Evolutionary conservation across 2,329 filamentous ascomycete species (phyloP).

Genomic region (Fusarium azukiicola): DNA sequence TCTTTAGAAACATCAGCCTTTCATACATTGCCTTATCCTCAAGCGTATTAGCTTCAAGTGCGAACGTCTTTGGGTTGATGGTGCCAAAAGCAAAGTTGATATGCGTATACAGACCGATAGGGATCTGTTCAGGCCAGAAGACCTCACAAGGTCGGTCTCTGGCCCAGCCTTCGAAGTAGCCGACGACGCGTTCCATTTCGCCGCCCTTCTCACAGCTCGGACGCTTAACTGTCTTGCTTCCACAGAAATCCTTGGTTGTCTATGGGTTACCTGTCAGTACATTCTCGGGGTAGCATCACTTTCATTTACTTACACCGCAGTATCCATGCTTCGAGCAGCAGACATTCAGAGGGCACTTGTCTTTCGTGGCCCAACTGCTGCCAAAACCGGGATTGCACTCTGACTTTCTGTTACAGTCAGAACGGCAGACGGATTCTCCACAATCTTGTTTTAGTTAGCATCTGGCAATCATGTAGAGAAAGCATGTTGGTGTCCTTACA

Average conservation of each 20-base stretch:
- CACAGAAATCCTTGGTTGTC: slow-evolving; percentile 32
- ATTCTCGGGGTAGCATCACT: background rate
- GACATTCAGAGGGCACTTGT: slow-evolving; percentile 36
- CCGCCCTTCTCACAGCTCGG: slow-evolving; percentile 19
- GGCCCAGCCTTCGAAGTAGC: slow-evolving; percentile 40
- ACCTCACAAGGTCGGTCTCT: slow-evolving; percentile 5
- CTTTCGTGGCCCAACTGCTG: background rate
- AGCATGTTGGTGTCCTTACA: slow-evolving; percentile 15
- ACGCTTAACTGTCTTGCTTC: slow-evolving; percentile 10
- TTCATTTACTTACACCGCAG: slow-evolving; percentile 31
- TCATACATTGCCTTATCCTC: background rate
- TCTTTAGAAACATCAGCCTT: slow-evolving; percentile 53
- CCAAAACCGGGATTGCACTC: slow-evolving; percentile 35
- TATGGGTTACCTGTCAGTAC: slow-evolving; percentile 3
- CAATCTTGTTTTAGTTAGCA: slow-evolving; percentile 18
- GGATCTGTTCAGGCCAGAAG: slow-evolving; percentile 34
- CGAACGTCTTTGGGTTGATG: slow-evolving; percentile 22
- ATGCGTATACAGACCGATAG: slow-evolving; percentile 20
- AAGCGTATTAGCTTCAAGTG: background rate
- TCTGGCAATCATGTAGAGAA: background rate
- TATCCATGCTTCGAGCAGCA: slow-evolving; percentile 37
- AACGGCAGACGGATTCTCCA: background rate
- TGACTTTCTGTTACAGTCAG: slow-evolving; percentile 28
- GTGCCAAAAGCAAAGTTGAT: slow-evolving; percentile 41
- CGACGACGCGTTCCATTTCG: slow-evolving; percentile 11